Evolutionary conservation across 805 yeast genomes (phyloP), one percentile per base, ranked within the genome.

Genomic region (Kluyveromyces siamensis): DNA sequence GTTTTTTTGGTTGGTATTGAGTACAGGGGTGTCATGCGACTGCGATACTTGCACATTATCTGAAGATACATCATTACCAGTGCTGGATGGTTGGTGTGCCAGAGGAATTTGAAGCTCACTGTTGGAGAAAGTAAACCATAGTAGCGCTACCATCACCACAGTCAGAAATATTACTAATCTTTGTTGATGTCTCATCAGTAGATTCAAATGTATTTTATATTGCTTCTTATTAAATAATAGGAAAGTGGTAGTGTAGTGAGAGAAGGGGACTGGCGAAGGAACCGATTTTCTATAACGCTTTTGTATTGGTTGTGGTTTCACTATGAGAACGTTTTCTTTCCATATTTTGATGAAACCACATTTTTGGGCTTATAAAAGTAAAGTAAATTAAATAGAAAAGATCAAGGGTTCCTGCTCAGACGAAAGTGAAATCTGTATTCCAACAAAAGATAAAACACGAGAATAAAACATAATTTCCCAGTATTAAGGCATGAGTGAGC

Each of bases 51-150:
- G 11, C 14, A 30, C 11, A 30, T 30, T 13, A 30, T 30, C 35
- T 30, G 14, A 11, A 30, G 35, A 30, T 13, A 30, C 3, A 7
- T 30, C 35, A 5, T 30, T 13, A 4, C 14, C 14, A 11, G 8
- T 2, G 11, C 14, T 30, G 11, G 14, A 8, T 30, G 11, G 14
- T 30, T 30, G 35, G 14, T 30, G 7, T 13, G 35, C 35, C 4
- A 13, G 14, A 11, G 35, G 14, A 53, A 48, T 19, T 45, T 47
- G 59, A 18, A 61, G 51, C n/a, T 60, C 58, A 25, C 52, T 49
- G 17, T 55, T 51, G 7, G 65, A 60, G 49, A 56, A 59, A 40
- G 53, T 54, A 42, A 55, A 42, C 63, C 63, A 61, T 9, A 60
- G 49, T 14, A 55, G 49, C 4, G 58, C 48, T 6, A 60, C 45